Base-by-base conservation (phyloP, 2,329 filamentous ascomycete species). In the Cylindrodendrum hubeiense region DNA sequence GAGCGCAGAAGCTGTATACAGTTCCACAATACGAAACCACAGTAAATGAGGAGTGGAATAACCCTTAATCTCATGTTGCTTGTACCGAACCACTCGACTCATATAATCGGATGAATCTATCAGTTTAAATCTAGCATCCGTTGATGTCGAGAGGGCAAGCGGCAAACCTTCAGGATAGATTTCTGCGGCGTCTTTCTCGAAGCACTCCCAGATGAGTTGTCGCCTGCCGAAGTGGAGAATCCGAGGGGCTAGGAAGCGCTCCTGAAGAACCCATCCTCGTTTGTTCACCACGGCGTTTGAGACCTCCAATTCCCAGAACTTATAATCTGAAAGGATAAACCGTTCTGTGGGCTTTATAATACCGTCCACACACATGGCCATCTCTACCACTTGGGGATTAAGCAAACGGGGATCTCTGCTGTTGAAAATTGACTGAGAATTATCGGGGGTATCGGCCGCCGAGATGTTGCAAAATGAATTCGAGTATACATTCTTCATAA, bases 171-270 rank as follows among this genome's bases (percentile, higher is more conserved):
- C 28, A 5, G 50, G 43, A 15, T 43, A 53, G 54, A 52, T 5
- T n/a, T 63, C 60, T 3, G 53, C 15, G 15, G 49, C 39, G 21
- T 47, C 12, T 15, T 41, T 53, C 13, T 37, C 41, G 9, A 39
- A 24, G 22, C 60, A 63, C 44, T 63, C 60, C 60, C 54, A 63
- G n/a, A 63, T 19, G 13, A 63, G 19, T 30, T 59, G 60, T 4
- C 44, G 54, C 17, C 39, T 33, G n/a, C 60, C 60, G n/a, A 59
- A 59, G 41, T 63, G 47, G 6, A 59, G 39, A 26, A 47, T 30
- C 19, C 54, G 54, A 47, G 12, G 41, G 17, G 60, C 21, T 12
- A 63, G 15, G 41, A 63, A 22, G 10, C 60, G 53, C 19, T 63
- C 60, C 22, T 63, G 60, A 10, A 59, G 47, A 39, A 63, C 54